phyloP scores from a whole-genome alignment of 768 basidiomycete species.

The Leucosporidium creatinivorum region DNA sequence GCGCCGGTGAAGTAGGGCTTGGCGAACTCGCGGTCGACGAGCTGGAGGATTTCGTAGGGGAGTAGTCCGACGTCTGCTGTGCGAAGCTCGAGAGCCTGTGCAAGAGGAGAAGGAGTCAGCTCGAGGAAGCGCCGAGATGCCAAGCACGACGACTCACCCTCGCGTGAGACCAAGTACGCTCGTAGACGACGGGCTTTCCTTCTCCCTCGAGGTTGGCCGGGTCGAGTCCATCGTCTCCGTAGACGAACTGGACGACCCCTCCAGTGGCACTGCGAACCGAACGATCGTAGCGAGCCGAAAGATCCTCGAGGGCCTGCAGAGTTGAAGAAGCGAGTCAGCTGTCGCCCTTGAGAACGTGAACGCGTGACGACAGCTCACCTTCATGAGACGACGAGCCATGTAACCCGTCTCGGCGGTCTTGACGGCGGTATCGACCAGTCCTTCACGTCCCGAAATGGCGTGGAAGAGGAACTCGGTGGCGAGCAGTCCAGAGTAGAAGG shows the following conservation, averaged over 20 bases:
- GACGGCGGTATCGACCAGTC: conserved; percentile 97
- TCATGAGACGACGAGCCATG: conserved; percentile 99
- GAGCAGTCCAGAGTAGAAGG: conserved; percentile 83
- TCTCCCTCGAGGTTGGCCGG: conserved; percentile 95
- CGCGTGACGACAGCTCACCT: conserved; percentile 44
- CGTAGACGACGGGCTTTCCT: conserved; percentile 83
- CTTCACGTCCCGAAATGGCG: conserved; percentile 96
- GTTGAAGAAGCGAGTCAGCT: neutral
- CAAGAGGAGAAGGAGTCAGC: neutral
- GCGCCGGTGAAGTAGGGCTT: conserved; percentile 54
- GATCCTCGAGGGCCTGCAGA: conserved; percentile 74
- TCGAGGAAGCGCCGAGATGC: neutral
- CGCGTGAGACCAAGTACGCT: conserved; percentile 73
- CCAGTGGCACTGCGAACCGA: conserved; percentile 91
- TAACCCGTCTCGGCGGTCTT: conserved; percentile 99
- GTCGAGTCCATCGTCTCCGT: conserved; percentile 95
- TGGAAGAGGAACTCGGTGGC: conserved; percentile 98
- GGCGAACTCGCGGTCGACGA: conserved; percentile 48
- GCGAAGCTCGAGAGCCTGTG: conserved; percentile 60
- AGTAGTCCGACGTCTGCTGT: conserved; percentile 56
- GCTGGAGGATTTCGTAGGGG: conserved; percentile 75
- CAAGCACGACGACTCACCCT: conserved; percentile 45
- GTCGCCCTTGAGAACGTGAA: too few relatives aligned
- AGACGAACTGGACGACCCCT: conserved; percentile 91
- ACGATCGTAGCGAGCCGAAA: conserved; percentile 91